Conservation (phyloP, 805 yeast genomes). For the Yarrowia divulgata region DNA sequence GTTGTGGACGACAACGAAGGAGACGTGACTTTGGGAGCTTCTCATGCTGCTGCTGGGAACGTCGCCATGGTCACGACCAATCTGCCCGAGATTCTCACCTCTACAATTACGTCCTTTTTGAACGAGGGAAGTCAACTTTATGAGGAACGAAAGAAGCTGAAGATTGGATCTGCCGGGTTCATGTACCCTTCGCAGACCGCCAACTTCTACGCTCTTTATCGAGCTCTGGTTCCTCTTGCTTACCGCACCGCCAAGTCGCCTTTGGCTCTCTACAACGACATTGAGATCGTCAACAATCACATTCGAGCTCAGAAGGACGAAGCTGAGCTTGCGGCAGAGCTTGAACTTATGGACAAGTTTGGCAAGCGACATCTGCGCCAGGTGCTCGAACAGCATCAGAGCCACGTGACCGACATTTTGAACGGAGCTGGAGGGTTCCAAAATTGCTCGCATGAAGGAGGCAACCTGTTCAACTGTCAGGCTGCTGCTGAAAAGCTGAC, state of each 20-base stretch:
- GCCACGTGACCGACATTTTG: constrained; percentile 35
- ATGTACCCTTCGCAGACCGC: constrained; percentile 36
- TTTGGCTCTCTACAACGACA: constrained; percentile 38
- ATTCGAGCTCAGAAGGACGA: constrained; percentile 36
- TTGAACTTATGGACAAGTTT: constrained; percentile 34
- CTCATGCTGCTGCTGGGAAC: background rate
- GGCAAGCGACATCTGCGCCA: constrained; percentile 39
- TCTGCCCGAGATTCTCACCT: constrained; percentile 31
- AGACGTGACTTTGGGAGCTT: background rate
- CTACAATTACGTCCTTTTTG: constrained; percentile 34
- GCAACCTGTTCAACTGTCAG: constrained; percentile 42
- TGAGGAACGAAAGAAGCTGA: constrained; percentile 12
- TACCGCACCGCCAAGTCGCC: constrained; percentile 40
- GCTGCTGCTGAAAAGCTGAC: constrained; percentile 41
- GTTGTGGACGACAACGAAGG: background rate
- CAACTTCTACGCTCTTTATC: constrained; percentile 44
- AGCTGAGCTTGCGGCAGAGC: constrained; percentile 42
- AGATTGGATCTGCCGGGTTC: constrained; percentile 25
- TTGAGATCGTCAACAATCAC: constrained; percentile 9
- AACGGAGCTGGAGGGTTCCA: constrained; percentile 42
- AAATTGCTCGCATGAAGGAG: constrained; percentile 41
- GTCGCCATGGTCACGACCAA: constrained; percentile 28
- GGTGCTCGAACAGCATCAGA: constrained; percentile 36
- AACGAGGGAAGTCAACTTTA: constrained; percentile 37
- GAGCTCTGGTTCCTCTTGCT: constrained; percentile 43